phyloP scores from a whole-genome alignment of 2,329 filamentous ascomycete species.

The Talaromyces sp. region DNA sequence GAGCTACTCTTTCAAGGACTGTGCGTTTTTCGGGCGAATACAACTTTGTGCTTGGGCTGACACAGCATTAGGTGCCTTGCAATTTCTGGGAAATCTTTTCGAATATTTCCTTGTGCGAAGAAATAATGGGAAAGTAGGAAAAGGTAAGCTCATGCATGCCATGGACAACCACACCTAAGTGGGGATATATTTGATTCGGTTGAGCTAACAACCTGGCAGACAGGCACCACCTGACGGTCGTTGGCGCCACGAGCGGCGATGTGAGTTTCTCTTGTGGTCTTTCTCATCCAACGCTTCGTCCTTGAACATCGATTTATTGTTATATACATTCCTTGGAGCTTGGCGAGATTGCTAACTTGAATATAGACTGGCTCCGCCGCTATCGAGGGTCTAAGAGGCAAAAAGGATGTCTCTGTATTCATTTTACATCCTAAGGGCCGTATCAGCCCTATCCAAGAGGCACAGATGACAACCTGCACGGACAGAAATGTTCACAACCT shows the following conservation, averaged over 20 bases:
- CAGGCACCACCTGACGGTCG: constrained; percentile 75
- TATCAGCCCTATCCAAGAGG: constrained; percentile 86
- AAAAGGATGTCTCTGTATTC: constrained; percentile 95
- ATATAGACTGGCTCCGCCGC: constrained; percentile 77
- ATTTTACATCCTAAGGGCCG: constrained; percentile 90
- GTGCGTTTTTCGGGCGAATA: constrained; percentile 45
- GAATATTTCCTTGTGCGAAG: constrained; percentile 43
- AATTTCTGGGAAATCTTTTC: constrained; percentile 90
- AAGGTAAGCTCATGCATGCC: constrained; percentile 15
- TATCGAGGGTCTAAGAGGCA: constrained; percentile 89
- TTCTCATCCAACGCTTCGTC: too few species aligned
- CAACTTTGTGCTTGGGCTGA: not conserved
- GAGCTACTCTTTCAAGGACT: constrained; percentile 93
- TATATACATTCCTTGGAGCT: not conserved
- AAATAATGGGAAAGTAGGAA: constrained; percentile 37
- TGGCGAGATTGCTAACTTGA: not conserved
- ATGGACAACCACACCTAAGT: not conserved
- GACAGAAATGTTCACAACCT: constrained; percentile 92
- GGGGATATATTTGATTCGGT: not conserved
- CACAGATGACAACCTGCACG: constrained; percentile 91
- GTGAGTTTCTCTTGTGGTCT: not conserved
- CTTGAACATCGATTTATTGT: too few species aligned
- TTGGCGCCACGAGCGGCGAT: constrained; percentile 78
- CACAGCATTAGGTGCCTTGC: constrained; percentile 43
- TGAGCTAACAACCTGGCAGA: constrained; percentile 28